Evolutionary conservation across 768 basidiomycete species (phyloP), one percentile per base, ranked within the genome.

Genomic region (Lactifluus echinatus): DNA sequence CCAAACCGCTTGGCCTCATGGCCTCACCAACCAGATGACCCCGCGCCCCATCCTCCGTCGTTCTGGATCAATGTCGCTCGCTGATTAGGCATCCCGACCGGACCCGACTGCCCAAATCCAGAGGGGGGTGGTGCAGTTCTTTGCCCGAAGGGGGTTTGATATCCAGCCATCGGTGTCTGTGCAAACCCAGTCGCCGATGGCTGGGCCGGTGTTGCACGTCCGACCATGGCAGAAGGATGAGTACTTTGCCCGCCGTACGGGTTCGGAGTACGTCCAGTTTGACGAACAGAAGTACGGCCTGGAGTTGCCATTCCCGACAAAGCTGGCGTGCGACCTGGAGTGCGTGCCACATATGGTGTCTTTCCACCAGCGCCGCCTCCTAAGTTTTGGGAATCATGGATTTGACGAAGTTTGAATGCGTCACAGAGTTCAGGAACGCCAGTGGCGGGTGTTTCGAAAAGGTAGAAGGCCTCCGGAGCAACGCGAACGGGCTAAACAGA

Each of bases 391-490:
- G 87, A 85, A 69, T 89, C 85, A 64, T 89, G 84, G 43, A 88
- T 73, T 73, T 90, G 87, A 64, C 87, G 87, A 60, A 40, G 53
- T 82, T 97, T 97, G 82, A 98, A 98, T 19, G 94, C 93, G 69
- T 97, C 94, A 62, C 95, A 96, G 4, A 98, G 73, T 69, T 96
- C 93, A 4, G 89, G 85, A 24, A 98, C 91, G 36, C 91, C 93
- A 7, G 89, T 84, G 24, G 92, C 90, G 45, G 91, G 82, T 6
- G 91, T 89, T 62, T 93, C 91, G 65, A 91, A 92, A 17, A 97
- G 79, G 67, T 87, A 87, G 67, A 93, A 96, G 5, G 88, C 88
- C 71, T 90, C 85, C 2, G 91, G 92, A 6, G 87, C 79, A 42
- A 93, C 89, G 45, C 91, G 84, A 45, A 94, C 82, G 37, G 89